Percentiles rank a stretch among this genome's conserved stretches.
phyloP scores from a whole-genome alignment of 2,329 filamentous ascomycete genomes.

The Cladosporium sp. region DNA sequence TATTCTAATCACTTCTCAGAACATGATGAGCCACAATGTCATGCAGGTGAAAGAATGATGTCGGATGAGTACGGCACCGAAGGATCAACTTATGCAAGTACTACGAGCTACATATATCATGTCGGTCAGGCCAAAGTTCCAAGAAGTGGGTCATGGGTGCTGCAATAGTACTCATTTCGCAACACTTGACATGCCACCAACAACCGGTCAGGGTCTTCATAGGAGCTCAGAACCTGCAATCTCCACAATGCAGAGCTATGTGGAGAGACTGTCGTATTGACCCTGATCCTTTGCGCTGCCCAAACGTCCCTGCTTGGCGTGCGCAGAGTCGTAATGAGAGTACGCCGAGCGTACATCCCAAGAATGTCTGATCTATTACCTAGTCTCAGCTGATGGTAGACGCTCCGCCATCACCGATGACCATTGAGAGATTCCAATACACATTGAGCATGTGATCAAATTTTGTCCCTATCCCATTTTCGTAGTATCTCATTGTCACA shows the following conservation, averaged over 20 bases:
- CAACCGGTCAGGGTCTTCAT: neutral
- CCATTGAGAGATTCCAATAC: neutral
- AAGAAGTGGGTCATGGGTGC: no score
- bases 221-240: neutral
- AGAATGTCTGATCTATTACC: neutral
- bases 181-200: neutral
- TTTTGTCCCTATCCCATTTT: no score
- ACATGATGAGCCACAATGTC: no score
- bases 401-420: neutral
- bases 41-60: no score
- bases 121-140: no score
- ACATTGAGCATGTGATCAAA: no score
- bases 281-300: neutral
- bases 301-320: no score
- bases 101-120: no score
- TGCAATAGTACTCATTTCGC: neutral
- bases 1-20: no score
- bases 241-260: neutral
- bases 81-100: no score
- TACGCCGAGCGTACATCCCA: neutral
- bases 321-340: neutral
- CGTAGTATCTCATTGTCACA: no score
- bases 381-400: neutral
- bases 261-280: neutral
- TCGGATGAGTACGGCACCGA: no score